Evolutionary conservation across 345 rosid species (phyloP).

Genomic region (Eucalyptus curtisii): DNA sequence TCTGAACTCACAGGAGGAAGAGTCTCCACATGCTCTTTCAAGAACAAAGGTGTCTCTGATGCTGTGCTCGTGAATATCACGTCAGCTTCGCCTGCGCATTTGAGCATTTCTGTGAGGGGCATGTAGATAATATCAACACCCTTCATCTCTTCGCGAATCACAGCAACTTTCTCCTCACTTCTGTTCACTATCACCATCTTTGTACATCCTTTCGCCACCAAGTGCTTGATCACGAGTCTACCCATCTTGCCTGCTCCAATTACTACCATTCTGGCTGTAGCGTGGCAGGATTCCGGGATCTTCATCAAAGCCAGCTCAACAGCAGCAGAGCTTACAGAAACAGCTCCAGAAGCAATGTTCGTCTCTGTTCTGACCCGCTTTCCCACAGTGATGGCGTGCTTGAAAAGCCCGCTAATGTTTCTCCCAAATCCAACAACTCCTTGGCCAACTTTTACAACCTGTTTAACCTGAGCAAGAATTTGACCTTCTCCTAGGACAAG

Average conservation of each 20-base stretch:
- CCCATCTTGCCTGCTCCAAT: conserved; percentile 50
- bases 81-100: conserved; percentile 29
- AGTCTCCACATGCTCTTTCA: conserved; percentile 18
- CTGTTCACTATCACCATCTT: conserved; percentile 34
- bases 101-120: conserved; percentile 25
- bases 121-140: conserved; percentile 24
- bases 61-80: conserved; percentile 37
- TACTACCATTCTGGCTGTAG: conserved; percentile 26
- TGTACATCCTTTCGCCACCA: conserved; percentile 41
- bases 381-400: conserved; percentile 35
- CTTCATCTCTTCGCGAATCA: conserved; percentile 20
- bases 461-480: conserved; percentile 45
- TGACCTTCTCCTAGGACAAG: conserved; percentile 42
- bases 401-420: conserved; percentile 36
- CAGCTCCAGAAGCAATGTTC: conserved; percentile 35
- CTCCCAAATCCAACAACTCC: conserved; percentile 41
- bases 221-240: conserved; percentile 41
- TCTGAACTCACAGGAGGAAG: conserved; percentile 22
- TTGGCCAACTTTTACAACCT: conserved; percentile 39
- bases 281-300: conserved; percentile 18
- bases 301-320: conserved; percentile 40
- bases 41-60: conserved; percentile 22
- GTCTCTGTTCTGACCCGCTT: conserved; percentile 42
- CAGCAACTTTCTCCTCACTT: conserved; percentile 19
- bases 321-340: conserved; percentile 39